Evolutionary conservation across 2,329 filamentous ascomycete genomes (phyloP), one percentile per base, ranked within the genome.

Genomic region (Xylariomycetidae sp.): DNA sequence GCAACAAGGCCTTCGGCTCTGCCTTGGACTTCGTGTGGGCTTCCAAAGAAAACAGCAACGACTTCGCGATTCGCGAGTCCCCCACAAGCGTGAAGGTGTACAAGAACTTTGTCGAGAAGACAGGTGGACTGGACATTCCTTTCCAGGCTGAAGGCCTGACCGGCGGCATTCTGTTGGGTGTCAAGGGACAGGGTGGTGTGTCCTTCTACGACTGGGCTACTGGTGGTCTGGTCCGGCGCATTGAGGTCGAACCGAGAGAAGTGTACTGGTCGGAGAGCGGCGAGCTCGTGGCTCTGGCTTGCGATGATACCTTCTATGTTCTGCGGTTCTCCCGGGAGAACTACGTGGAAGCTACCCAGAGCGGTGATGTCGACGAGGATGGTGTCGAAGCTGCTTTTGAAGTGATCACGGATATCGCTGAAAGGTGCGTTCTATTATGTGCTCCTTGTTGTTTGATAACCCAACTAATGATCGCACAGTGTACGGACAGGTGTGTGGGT

Each of bases 241-340:
- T 98, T 54, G 92, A 98, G 62, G 77, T 82, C 23, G 77, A 82
- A 54, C 76, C 77, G 4, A 76, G 68, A 54, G 60, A 72, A 44
- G 85, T 98, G 10, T 95, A 95, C 72, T 98, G 92, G 92, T 95
- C 89, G 3, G 92, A 96, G 53, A 93, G 82, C 46, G 92, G 92
- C 42, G 92, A 98, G 64, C 72, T 98, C 26, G 87, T 96, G 22
- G 77, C 86, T 6, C 76, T 98, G 52, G 89, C 89, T 13, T 96
- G 90, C 55, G 90, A 96, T 38, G 92, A 96, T 56, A 87, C 83
- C 24, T 95, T 88, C 61, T 98, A 96, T 56, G 86, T 98, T 31
- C 70, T 98, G 34, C 78, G 92, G 35, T 98, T 87, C 64, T 94
- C 87, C 10, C 73, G 89, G 38, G 90, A 96, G 50, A 83, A 82